These are phyloP conservation scores for Neofusicoccum sp. DNA, from an alignment of 2,329 filamentous ascomycete genomes.

Conservation along the genomic window DNA sequence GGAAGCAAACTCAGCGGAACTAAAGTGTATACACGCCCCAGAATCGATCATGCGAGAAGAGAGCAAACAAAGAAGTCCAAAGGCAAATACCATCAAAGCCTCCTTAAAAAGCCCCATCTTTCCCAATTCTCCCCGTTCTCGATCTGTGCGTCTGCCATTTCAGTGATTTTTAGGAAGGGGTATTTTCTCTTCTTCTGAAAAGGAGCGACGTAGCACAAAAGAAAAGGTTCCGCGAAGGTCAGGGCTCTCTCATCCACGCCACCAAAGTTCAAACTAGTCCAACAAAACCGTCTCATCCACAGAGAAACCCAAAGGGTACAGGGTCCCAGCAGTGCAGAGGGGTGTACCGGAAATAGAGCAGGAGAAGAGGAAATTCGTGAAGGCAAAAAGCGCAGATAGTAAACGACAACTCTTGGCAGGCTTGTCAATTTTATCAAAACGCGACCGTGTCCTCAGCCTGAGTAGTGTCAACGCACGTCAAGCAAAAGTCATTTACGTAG, in stretches of 20 bases:
- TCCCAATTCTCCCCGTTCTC: not conserved
- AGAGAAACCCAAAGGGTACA: not conserved
- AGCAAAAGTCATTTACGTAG: slow-evolving; percentile 19
- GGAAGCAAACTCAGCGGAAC: slow-evolving; percentile 1
- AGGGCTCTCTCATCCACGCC: slow-evolving; percentile 14
- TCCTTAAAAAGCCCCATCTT: not conserved
- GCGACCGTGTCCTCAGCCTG: slow-evolving; percentile 15
- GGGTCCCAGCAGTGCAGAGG: not conserved
- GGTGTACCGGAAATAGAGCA: slow-evolving; percentile 13
- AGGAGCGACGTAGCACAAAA: slow-evolving; percentile 9
- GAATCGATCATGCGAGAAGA: not conserved
- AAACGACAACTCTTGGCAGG: slow-evolving; percentile 8
- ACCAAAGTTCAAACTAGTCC: not conserved
- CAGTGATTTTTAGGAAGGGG: not conserved
- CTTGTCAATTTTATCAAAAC: slow-evolving; percentile 16
- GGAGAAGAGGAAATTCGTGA: slow-evolving; percentile 15
- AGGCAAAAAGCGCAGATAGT: slow-evolving; percentile 6
- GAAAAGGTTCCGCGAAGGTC: slow-evolving; percentile 9
- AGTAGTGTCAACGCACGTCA: slow-evolving; percentile 8
- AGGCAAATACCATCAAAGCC: slow-evolving; percentile 7
- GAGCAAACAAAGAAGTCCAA: slow-evolving; percentile 8
- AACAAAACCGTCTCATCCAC: slow-evolving; percentile 12
- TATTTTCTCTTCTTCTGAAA: slow-evolving; percentile 14
- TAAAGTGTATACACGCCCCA: not conserved
- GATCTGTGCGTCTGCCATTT: slow-evolving; percentile 8